Percentiles rank a stretch among this genome's conserved stretches.
phyloP scores from a whole-genome alignment of 129 eudicot species.

The Tanacetum coccineum region DNA sequence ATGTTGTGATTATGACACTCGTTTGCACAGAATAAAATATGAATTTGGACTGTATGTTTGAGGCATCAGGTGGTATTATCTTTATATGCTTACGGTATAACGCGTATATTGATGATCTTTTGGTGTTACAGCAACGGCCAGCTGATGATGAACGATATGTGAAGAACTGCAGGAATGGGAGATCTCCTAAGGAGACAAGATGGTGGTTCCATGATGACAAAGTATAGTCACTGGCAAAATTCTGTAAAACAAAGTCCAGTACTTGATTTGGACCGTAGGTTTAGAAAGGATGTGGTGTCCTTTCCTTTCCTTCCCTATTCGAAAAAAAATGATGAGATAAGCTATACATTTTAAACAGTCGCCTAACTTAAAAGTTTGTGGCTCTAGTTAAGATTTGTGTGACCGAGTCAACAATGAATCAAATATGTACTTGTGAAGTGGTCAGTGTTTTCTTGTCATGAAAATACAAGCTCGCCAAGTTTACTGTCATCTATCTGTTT shows the following conservation, averaged over 20 bases:
- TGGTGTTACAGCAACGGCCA: constrained; percentile 68
- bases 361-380: constrained; percentile 20
- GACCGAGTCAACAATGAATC: constrained; percentile 24
- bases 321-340: constrained; percentile 8
- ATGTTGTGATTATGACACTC: neutral
- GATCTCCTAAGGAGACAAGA: constrained; percentile 97
- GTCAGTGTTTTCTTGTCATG: constrained; percentile 3
- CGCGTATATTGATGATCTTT: neutral
- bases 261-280: constrained; percentile 9
- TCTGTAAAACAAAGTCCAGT: constrained; percentile 14
- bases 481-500: neutral
- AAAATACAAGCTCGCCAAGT: constrained; percentile 18
- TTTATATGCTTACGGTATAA: neutral
- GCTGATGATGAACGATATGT: constrained; percentile 89
- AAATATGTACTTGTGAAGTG: constrained; percentile 33
- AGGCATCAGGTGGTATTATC: neutral
- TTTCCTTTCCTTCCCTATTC: constrained; percentile 18
- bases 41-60: neutral
- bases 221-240: constrained; percentile 36
- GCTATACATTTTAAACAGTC: constrained; percentile 20
- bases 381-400: constrained; percentile 21
- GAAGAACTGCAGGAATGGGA: constrained; percentile 87
- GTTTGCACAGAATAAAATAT: neutral
- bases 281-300: constrained; percentile 31
- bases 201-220: constrained; percentile 99